Evolutionary conservation across 306 rosid genomes (phyloP), one percentile per base, ranked within the genome.

Genomic region (Hippophae rhamnoides): DNA sequence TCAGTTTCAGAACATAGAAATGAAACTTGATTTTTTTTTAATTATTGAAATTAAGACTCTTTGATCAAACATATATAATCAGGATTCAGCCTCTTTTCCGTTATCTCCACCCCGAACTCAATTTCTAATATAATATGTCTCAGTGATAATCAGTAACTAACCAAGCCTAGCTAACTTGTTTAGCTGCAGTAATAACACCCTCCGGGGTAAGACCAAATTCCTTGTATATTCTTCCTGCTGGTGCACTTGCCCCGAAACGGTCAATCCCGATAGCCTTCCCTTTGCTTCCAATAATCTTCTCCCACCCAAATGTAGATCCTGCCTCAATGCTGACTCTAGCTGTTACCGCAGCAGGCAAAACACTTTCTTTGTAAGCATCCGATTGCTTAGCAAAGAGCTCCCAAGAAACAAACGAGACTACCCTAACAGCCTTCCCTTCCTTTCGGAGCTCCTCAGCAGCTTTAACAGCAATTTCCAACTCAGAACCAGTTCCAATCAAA

Each of bases 311-410:
- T 25, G 99, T 88, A 50, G 95, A 56, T 56, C 85, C 99, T 9
- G 99, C 99, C 74, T 93, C 99, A 54, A 93, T 89, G 86, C 99
- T 93, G 52, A 93, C 99, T 72, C 99, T 75, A 49, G 97, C 95
- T 18, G 95, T 56, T 58, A 93, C 97, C 8, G 86, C 82, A 5
- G 77, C 73, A 2, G 99, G 99, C 47, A 93, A 82, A 62, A 93
- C 95, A 47, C 95, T 86, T 75, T 93, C 97, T 90, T 93, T 93
- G 81, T 93, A 93, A n/a, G 70, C 82, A 59, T 84, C 87, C 8
- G 99, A 86, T 73, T 93, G 99, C 1, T 82, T 95, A 6, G 82
- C 78, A 57, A 80, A 93, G 72, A 93, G 97, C 61, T 93, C 99
- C 99, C 99, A 93, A 3, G 94, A 85, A 57, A 88, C 85, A 6